These are phyloP conservation scores for Pleurotus pulmonarius DNA, from an alignment of 768 basidiomycete genomes.

Conservation along the genomic window DNA sequence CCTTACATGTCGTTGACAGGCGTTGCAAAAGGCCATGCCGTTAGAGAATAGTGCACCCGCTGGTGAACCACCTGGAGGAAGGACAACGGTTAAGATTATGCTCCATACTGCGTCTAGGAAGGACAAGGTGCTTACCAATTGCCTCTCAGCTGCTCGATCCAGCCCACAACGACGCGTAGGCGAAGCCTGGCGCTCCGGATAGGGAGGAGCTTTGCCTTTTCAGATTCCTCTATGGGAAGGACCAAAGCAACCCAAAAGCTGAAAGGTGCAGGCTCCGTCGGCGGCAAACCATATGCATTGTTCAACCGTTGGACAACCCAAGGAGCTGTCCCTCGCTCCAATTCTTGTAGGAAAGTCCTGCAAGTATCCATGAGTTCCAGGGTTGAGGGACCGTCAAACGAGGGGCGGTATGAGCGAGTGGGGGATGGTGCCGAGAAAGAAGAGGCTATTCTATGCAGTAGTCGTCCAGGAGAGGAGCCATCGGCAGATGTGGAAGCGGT, in stretches of 20 bases:
- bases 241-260: conserved; percentile 90
- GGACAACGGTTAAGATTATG: conserved; percentile 14
- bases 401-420: conserved; percentile 14
- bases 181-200: conserved; percentile 76
- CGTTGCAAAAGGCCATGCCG: not conserved
- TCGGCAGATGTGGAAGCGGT: conserved; percentile 9
- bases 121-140: conserved; percentile 35
- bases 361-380: conserved; percentile 50
- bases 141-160: conserved; percentile 76
- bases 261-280: conserved; percentile 60
- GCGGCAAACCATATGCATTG: conserved; percentile 59
- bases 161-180: conserved; percentile 83
- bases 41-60: conserved; percentile 58
- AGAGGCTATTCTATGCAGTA: conserved; percentile 1
- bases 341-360: conserved; percentile 38
- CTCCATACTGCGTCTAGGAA: conserved; percentile 26
- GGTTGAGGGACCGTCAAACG: conserved; percentile 31
- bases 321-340: conserved; percentile 70
- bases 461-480: conserved; percentile 4
- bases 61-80: conserved; percentile 66
- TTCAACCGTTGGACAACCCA: conserved; percentile 91
- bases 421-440: conserved; percentile 6
- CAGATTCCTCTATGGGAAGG: conserved; percentile 87
- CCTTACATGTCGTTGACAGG: not conserved
- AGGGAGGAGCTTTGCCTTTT: conserved; percentile 83